A percentile compares a stretch with the other conserved stretches of the same genome.
Evolutionary conservation across 371 early-diverging fungal species (phyloP).

Genomic region (Amoeboaphelidium occidentale): DNA sequence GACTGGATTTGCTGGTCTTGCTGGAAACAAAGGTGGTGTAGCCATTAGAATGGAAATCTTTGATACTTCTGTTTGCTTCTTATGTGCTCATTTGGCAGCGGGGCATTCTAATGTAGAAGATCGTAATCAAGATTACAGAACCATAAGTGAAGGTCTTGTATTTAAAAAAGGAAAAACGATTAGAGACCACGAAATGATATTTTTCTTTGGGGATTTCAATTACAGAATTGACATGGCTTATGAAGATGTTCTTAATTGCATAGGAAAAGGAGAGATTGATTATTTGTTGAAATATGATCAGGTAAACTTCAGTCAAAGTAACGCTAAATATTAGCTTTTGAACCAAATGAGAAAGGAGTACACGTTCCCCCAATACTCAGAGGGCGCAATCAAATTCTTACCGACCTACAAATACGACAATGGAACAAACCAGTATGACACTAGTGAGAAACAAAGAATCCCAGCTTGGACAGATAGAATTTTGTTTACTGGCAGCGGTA

Average conservation of each 20-base stretch:
- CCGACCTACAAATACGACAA: slow-evolving; percentile 88
- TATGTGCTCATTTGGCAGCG: slow-evolving; percentile 80
- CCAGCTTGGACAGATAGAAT: slow-evolving; percentile 76
- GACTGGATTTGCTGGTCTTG: slow-evolving; percentile 49
- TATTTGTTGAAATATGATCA: slow-evolving; percentile 5
- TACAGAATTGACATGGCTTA: slow-evolving; percentile 48
- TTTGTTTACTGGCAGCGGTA: slow-evolving; percentile 1
- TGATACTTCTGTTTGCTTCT: slow-evolving; percentile 64
- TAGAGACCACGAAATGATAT: slow-evolving; percentile 41
- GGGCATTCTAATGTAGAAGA: slow-evolving; percentile 47
- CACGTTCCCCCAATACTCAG: slow-evolving; percentile 49
- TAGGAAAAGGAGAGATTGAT: slow-evolving; percentile 2
- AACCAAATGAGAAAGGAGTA: not conserved
- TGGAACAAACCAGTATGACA: slow-evolving; percentile 55
- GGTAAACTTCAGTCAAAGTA: not conserved
- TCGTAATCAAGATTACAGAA: slow-evolving; percentile 56
- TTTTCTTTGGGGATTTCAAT: slow-evolving; percentile 78
- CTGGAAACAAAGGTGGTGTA: slow-evolving; percentile 71
- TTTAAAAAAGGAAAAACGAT: slow-evolving; percentile 42
- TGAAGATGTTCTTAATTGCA: slow-evolving; percentile 23
- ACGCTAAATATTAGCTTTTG: not conserved
- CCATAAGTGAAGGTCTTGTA: slow-evolving; percentile 38
- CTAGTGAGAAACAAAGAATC: slow-evolving; percentile 54
- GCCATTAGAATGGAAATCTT: slow-evolving; percentile 57
- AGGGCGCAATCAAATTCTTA: slow-evolving; percentile 44